Percentiles rank a stretch among this genome's conserved stretches.
Evolutionary conservation across 192 early-diverging fungal genomes (phyloP).

Genomic region (Coemansia sp.): DNA sequence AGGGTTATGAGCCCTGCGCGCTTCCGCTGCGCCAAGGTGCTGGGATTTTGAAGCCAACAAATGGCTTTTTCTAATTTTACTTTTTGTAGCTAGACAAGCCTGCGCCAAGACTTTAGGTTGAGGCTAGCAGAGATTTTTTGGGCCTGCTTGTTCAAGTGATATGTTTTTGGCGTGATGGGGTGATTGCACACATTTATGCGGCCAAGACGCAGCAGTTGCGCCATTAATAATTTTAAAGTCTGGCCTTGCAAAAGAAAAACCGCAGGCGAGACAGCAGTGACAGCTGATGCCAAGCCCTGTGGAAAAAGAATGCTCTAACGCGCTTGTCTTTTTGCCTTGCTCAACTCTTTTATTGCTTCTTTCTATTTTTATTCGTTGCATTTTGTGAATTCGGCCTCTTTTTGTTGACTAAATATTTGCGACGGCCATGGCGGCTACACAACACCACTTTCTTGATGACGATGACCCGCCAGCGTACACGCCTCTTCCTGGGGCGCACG

Average conservation of each 20-base stretch:
- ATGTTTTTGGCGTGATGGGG: background rate
- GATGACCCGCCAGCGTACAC: conserved; percentile 43
- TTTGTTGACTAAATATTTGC: background rate
- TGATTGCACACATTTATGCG: background rate
- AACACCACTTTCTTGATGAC: conserved; percentile 8
- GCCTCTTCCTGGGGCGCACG: conserved; percentile 39
- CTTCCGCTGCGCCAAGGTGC: conserved; percentile 84
- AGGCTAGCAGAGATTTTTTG: background rate
- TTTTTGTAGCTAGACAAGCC: background rate
- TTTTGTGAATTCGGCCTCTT: background rate
- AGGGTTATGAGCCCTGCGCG: conserved; percentile 86
- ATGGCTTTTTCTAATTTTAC: background rate
- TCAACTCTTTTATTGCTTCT: background rate
- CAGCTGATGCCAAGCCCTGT: conserved; percentile 3
- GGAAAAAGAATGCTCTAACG: background rate
- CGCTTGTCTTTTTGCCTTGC: background rate
- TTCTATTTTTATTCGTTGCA: conserved; percentile 4
- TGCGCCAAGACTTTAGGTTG: background rate
- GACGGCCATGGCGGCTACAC: conserved; percentile 2
- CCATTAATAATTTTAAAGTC: background rate
- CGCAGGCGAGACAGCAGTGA: no score
- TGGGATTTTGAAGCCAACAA: conserved; percentile 8
- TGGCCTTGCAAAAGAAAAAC: no score
- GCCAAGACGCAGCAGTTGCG: background rate
- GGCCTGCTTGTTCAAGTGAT: background rate